A percentile compares a stretch with the other conserved stretches of the same genome.
These are phyloP conservation scores for Bolboschoenus planiculmis DNA, from an alignment of 176 grass and related monocot species.

Conservation along the genomic window DNA sequence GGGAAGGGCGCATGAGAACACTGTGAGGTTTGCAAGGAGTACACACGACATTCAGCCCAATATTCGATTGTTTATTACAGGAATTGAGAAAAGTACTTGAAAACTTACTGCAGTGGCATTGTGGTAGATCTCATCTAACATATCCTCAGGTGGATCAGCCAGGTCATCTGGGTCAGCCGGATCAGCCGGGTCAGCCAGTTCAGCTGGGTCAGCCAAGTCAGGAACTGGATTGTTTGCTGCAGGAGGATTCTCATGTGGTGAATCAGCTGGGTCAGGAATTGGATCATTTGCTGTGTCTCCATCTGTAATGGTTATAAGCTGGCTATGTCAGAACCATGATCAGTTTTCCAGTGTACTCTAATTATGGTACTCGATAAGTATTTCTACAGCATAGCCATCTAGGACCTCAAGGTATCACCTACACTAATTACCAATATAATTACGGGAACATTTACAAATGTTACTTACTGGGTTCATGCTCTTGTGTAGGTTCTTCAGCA, in stretches of 20 bases:
- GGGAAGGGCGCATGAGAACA: background rate
- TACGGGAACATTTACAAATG: background rate
- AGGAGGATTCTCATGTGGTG: constrained; percentile 14
- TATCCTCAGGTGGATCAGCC: constrained; percentile 48
- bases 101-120: constrained; percentile 47
- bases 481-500: constrained; percentile 36
- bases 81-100: background rate
- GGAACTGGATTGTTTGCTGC: background rate
- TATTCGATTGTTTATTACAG: background rate
- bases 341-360: background rate
- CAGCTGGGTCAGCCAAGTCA: background rate
- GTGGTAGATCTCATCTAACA: constrained; percentile 61
- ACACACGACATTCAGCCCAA: background rate
- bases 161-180: background rate
- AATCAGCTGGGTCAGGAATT: constrained; percentile 7
- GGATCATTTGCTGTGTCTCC: constrained; percentile 26
- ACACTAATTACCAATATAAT: background rate
- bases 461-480: constrained; percentile 32
- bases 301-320: constrained; percentile 33
- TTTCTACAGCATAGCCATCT: background rate
- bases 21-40: background rate
- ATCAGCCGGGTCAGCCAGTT: background rate
- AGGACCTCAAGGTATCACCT: background rate
- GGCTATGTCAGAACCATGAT: background rate
- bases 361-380: constrained; percentile 1